Conservation (phyloP, 768 basidiomycete genomes). For the Galerina marginata region DNA sequence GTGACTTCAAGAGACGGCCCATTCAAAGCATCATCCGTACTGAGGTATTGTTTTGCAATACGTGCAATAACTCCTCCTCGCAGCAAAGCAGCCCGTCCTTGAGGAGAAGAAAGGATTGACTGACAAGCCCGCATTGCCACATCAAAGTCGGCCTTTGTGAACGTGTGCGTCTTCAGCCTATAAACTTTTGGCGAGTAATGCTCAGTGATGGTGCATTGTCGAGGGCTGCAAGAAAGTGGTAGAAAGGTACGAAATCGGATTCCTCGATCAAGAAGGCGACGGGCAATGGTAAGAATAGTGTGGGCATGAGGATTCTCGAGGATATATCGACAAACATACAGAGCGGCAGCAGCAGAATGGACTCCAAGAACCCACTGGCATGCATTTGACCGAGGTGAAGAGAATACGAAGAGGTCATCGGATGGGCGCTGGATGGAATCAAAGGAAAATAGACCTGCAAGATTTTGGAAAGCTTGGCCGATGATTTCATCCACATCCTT, state of each 20-base stretch:
- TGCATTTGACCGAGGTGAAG: not conserved
- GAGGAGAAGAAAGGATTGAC: not conserved
- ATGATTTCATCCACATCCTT: not conserved
- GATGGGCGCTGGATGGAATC: not conserved
- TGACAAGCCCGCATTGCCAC: not conserved
- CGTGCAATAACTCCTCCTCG: constrained; percentile 16
- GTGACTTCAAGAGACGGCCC: constrained; percentile 20
- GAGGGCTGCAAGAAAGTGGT: no score
- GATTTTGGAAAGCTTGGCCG: not conserved
- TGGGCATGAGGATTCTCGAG: not conserved
- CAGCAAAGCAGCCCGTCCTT: constrained; percentile 17
- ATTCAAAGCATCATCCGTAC: constrained; percentile 13
- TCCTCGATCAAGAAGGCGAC: constrained; percentile 1
- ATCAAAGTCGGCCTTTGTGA: constrained; percentile 8
- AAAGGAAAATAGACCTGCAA: not conserved
- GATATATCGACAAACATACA: constrained; percentile 13
- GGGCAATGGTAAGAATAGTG: constrained; percentile 2
- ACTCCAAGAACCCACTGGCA: constrained; percentile 11
- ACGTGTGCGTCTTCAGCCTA: not conserved
- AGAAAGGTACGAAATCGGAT: constrained; percentile 11
- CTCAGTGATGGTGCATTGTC: not conserved
- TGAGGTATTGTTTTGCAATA: constrained; percentile 15
- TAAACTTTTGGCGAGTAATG: not conserved
- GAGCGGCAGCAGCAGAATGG: constrained; percentile 1
- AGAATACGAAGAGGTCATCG: constrained; percentile 9